phyloP scores from a whole-genome alignment of 2,329 filamentous ascomycete genomes.

The Cucurbitaria berberidis region DNA sequence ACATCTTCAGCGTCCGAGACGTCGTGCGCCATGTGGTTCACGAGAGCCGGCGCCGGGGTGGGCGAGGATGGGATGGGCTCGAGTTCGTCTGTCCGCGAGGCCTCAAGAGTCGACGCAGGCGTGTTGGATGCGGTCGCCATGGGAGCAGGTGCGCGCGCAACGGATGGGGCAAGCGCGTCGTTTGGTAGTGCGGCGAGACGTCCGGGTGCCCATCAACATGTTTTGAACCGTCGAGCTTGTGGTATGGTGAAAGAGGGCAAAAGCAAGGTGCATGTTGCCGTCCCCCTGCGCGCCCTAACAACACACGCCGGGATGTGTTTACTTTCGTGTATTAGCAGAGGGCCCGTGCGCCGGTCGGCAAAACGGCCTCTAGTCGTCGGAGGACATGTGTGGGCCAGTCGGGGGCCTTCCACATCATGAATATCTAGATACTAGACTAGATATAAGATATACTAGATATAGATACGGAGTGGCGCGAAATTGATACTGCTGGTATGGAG shows the following conservation, averaged over 20 bases:
- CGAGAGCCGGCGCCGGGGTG: conserved; percentile 14
- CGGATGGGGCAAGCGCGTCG: conserved; percentile 26
- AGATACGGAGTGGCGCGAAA: no score
- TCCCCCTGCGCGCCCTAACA: conserved; percentile 22
- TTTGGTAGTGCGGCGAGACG: conserved; percentile 4
- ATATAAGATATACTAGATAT: no score
- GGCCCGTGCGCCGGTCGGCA: conserved; percentile 15
- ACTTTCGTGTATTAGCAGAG: not conserved
- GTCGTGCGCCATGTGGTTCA: conserved; percentile 34
- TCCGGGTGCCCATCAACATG: conserved; percentile 38
- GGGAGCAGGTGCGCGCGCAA: conserved; percentile 21
- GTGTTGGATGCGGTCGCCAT: conserved; percentile 32
- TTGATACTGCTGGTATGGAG: no score
- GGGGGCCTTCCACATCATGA: not conserved
- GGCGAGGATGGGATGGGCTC: conserved; percentile 24
- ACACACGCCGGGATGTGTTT: conserved; percentile 16
- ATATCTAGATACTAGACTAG: no score
- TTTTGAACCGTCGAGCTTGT: conserved; percentile 16
- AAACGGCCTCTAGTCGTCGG: conserved; percentile 4
- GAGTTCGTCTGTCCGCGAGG: conserved; percentile 29
- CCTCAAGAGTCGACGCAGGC: conserved; percentile 32
- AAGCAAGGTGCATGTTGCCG: conserved; percentile 3
- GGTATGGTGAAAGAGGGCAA: conserved; percentile 14
- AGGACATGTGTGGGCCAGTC: not conserved
- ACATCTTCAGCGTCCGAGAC: conserved; percentile 42